Base-by-base conservation (phyloP, 2,329 filamentous ascomycete genomes). In the Sarocladium brachiariae region DNA sequence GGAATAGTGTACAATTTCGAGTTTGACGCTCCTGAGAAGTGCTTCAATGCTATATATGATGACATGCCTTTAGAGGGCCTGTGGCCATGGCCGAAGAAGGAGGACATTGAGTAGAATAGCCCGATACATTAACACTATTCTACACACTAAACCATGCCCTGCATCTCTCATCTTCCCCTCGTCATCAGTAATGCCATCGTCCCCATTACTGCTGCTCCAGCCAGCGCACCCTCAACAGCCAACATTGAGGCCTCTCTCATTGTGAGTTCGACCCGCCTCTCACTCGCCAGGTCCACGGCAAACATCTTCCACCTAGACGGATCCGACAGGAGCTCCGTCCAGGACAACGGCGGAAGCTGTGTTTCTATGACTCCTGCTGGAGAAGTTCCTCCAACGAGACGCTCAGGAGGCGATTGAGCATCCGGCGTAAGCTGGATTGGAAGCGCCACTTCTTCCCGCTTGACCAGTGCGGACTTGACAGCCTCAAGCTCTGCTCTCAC, bases 161-260 rank as follows among this genome's bases (percentile, higher is more conserved):
- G n/a, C n/a, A 27, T 53, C 51, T 30, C n/a, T 53, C 57, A 58
- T 51, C 58, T n/a, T n/a, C n/a, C 59, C 52, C 73, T 65, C 45
- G 73, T 63, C 19, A 77, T 56, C 38, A 80, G 60, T 37, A 83
- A 56, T 4, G 74, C 73, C 49, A 85, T 58, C 34, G 78, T 65
- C 31, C 76, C 77, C 49, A 77, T 77, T 14, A 86, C 56, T 0
- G 76, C 73, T 10, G 82, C 85, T n/a, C 87, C 86, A 0, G 80
- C 76, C 24, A 80, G 74, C 7, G 78, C 81, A 50, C 85, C 79
- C 65, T 90, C 80, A 31, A 89, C 67, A 46, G 79, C 83, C 56
- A 87, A 70, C n/a, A 84, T 66, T 2, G 86, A 88, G 27, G 86
- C 69, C 59, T 91, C 86, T 49, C 80, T 77, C 72, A 87, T 87